Evolutionary conservation across 805 yeast genomes (phyloP).

Genomic region (Torulaspora delbrueckii): DNA sequence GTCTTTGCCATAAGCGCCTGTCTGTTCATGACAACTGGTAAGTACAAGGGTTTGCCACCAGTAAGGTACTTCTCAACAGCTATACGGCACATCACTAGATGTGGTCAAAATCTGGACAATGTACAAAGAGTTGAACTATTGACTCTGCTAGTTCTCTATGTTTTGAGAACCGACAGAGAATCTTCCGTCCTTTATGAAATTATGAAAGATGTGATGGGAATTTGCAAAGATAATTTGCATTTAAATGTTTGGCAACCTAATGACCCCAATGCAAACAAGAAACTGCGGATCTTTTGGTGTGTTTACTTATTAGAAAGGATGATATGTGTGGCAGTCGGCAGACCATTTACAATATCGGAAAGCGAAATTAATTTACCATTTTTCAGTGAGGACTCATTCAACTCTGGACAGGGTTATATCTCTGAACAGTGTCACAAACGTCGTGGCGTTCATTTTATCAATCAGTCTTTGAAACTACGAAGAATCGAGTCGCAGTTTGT

Average conservation of each 20-base stretch:
- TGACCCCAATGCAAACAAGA: conserved; percentile 34
- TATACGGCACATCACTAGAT: conserved; percentile 48
- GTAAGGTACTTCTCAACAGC: conserved; percentile 56
- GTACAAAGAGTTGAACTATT: conserved; percentile 50
- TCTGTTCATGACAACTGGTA: conserved; percentile 51
- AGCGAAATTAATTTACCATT: conserved; percentile 47
- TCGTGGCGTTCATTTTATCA: conserved; percentile 42
- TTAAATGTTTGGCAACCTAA: conserved; percentile 27
- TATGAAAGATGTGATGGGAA: conserved; percentile 47
- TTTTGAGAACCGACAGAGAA: conserved; percentile 59
- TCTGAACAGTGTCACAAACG: conserved; percentile 22
- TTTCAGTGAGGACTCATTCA: conserved; percentile 41
- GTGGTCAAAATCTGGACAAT: conserved; percentile 38
- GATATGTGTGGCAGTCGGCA: conserved; percentile 57
- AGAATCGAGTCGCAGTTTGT: conserved; percentile 58
- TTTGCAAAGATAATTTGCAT: conserved; percentile 35
- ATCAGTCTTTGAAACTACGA: conserved; percentile 52
- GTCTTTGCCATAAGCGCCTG: conserved; percentile 50
- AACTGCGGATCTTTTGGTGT: conserved; percentile 59
- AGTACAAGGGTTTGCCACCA: conserved; percentile 52
- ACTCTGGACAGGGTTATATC: conserved; percentile 19
- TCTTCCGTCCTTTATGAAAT: conserved; percentile 50
- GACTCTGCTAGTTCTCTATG: conserved; percentile 48
- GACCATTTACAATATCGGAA: conserved; percentile 52
- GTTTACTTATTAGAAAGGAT: conserved; percentile 57